Base-by-base conservation (phyloP, 257 asterid species). In the Ilex aquifolium region DNA sequence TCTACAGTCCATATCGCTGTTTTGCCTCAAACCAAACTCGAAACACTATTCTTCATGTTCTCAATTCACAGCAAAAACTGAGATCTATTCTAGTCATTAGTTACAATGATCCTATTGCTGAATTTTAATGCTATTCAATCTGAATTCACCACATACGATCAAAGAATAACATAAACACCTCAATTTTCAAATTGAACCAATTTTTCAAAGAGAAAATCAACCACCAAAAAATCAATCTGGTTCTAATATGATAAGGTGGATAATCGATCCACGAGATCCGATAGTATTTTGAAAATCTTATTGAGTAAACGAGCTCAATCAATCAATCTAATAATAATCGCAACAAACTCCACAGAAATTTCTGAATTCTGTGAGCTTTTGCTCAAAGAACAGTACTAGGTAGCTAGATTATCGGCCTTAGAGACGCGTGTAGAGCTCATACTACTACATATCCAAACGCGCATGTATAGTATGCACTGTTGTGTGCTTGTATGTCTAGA, bases 1-100 rank as follows among this genome's bases (percentile, higher is more conserved):
- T 64, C 76, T 79, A 78, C 79, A 36, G 82, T 88, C 98, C 96
- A 91, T 85, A 68, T 79, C 90, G 74, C 68, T 72, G 53, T 73
- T 62, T 64, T 52, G 56, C 74, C 60, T 69, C 78, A 73, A 75
- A 55, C 69, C 72, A 72, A 49, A 68, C 65, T 61, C 76, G 74
- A 62, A 73, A 70, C 48, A 67, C 57, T 53, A 62, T 49, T 51
- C 71, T 71, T 66, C 76, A 80, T 65, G 77, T 29, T 8, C 16
- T 30, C 21, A 64, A 7, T 17, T 6, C 52, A 44, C 32, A 65
- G 30, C 13, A 16, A 59, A 53, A 53, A 7, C 30, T 7, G 6
- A 53, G 42, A 36, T 36, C 57, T 17, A 53, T 49, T 12, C 10
- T 3, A 49, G 7, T 8, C 42, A 36, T 36, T 36, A 53, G 3